Base-by-base conservation (phyloP, 495 filamentous ascomycete species). In the Hypoxylon cercidicola region DNA sequence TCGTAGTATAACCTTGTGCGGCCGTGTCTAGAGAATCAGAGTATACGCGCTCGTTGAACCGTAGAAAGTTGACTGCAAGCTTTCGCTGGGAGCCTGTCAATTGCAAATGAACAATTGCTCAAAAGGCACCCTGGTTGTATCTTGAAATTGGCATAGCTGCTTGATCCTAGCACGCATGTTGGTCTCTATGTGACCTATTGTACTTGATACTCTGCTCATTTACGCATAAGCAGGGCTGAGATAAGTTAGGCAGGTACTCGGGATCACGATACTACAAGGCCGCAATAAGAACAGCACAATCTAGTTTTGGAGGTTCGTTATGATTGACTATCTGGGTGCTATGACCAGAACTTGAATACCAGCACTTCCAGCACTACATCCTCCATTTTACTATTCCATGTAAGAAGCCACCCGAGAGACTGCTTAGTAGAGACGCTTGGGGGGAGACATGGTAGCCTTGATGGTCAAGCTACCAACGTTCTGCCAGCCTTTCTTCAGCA, bases 401-500 rank as follows among this genome's bases (percentile, higher is more conserved):
- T 16, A 2, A 43, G 40, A 47, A 1, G 3, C 21, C 41, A 28
- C 49, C 28, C 20, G 35, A 37, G 9, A 47, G 7, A 40, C 37
- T 41, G 40, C 47, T 72, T 97, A 97, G 87, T 97, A 99, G 64
- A 97, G 78, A 73, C 95, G 91, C 86, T 93, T 93, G 57, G 95
- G 96, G 61, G 94, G 94, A 77, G 90, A 94, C 96, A 99, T 98
- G 80, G 92, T 90, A 80, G 96, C 95, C 90, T 99, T 99, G 86
- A 99, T 93, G 71, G 95, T 97, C 85, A 99, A 87, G 83, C 89
- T 93, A 71, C 95, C 95, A 77, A 99, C 96, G 85, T 99, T 99
- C 88, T 99, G 95, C 95, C 95, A 99, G 74, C 96, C 95, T 88
- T 99, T 99, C 93, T 99, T 98, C 78, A 99, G 84, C 72, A 99